phyloP scores from a whole-genome alignment of 306 rosid genomes.

The Citrullus colocynthis region DNA sequence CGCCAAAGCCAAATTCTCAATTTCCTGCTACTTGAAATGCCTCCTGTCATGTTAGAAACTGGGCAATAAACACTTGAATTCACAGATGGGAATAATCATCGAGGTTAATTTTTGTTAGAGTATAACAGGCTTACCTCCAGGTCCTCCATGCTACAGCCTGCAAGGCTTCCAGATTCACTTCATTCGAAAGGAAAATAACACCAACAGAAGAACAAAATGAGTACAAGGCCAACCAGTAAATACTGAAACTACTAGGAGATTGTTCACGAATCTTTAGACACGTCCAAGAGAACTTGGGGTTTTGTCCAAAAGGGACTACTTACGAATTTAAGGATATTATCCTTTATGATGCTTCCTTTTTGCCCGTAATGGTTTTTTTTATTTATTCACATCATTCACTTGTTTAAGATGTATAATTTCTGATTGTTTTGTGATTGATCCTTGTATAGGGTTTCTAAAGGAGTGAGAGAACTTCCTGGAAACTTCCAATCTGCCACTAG shows the following conservation, averaged over 20 bases:
- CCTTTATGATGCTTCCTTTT: neutral
- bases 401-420: neutral
- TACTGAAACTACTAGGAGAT: neutral
- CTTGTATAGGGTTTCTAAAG: conserved; percentile 62
- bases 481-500: conserved; percentile 77
- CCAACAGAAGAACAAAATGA: neutral
- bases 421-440: conserved; percentile 5
- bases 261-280: neutral
- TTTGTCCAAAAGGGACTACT: neutral
- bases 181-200: neutral
- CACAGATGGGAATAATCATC: neutral
- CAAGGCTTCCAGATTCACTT: neutral
- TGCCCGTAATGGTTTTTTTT: neutral
- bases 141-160: neutral
- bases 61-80: neutral
- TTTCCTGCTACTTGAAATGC: neutral
- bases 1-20: neutral
- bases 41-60: neutral
- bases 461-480: conserved; percentile 91
- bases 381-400: neutral
- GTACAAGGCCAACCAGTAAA: neutral
- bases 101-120: neutral
- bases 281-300: neutral
- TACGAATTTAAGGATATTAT: neutral
- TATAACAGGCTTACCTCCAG: neutral